A percentile compares a stretch with the other conserved stretches of the same genome.
Evolutionary conservation across 192 early-diverging fungal genomes (phyloP).

Genomic region (Umbelopsis ramanniana): DNA sequence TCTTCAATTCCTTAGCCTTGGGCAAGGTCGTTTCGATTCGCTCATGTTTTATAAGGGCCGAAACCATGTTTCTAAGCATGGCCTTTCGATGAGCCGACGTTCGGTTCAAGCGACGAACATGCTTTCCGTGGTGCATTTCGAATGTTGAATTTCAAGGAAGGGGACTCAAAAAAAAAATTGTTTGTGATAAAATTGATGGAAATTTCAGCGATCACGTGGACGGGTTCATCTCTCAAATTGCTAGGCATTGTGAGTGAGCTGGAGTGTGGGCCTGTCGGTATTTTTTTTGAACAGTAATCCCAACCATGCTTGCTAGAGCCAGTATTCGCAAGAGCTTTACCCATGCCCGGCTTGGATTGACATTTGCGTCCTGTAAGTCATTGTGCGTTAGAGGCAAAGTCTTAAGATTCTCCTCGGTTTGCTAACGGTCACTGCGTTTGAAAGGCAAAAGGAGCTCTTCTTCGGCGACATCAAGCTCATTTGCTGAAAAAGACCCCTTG

Average conservation of each 20-base stretch:
- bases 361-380: background rate
- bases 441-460: background rate
- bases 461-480: background rate
- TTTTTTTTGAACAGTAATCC: background rate
- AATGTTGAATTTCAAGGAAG: no score
- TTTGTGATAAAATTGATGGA: background rate
- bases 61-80: slow-evolving; percentile 83
- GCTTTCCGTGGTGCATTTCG: slow-evolving; percentile 66
- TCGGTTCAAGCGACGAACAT: slow-evolving; percentile 64
- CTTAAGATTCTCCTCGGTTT: background rate
- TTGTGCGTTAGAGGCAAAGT: background rate
- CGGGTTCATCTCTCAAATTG: no score
- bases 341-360: background rate
- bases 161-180: slow-evolving; percentile 15
- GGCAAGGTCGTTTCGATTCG: slow-evolving; percentile 92
- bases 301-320: background rate
- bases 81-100: slow-evolving; percentile 71
- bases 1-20: slow-evolving; percentile 89
- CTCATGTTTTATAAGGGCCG: slow-evolving; percentile 85
- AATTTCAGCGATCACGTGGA: background rate
- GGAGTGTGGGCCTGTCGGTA: no score
- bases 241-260: no score
- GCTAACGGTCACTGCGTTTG: background rate
- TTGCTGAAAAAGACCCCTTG: slow-evolving; percentile 25
- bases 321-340: background rate